Conservation (phyloP, 306 rosid species). For the Cucumis cinereus region DNA sequence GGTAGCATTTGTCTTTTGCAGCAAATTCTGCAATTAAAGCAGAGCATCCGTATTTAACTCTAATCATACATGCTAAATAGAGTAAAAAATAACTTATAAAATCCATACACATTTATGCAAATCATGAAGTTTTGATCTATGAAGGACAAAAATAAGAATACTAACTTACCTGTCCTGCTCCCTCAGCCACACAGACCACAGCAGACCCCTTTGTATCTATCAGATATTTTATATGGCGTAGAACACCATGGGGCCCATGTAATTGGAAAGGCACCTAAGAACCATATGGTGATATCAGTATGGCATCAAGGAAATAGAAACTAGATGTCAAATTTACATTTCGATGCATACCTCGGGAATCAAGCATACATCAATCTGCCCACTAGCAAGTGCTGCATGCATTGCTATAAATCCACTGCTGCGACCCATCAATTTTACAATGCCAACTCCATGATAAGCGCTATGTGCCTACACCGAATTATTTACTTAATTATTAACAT, state of each 20-base stretch:
- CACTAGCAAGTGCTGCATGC: conserved; percentile 94
- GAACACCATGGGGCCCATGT: conserved; percentile 80
- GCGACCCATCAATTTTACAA: conserved; percentile 98
- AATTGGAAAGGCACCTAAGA: conserved; percentile 60
- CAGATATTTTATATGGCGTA: conserved; percentile 75
- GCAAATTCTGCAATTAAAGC: conserved; percentile 50
- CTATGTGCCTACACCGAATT: conserved; percentile 68
- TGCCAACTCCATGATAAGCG: conserved; percentile 91
- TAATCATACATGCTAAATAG: not conserved
- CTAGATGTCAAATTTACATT: not conserved
- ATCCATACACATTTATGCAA: not conserved
- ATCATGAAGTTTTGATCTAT: not conserved
- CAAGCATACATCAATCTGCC: conserved; percentile 89
- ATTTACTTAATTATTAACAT: not conserved
- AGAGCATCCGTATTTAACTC: conserved; percentile 9
- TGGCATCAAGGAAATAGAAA: not conserved
- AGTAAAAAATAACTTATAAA: not conserved
- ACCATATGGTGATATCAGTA: conserved; percentile 19
- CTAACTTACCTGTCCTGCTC: conserved; percentile 87
- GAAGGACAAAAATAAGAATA: not conserved
- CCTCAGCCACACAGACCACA: conserved; percentile 87
- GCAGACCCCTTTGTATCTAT: conserved; percentile 92
- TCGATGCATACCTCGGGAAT: conserved; percentile 74
- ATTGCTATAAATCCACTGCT: conserved; percentile 98
- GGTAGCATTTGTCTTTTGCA: conserved; percentile 74